Conservation (phyloP, 495 filamentous ascomycete genomes). For the Niebla homalea region DNA sequence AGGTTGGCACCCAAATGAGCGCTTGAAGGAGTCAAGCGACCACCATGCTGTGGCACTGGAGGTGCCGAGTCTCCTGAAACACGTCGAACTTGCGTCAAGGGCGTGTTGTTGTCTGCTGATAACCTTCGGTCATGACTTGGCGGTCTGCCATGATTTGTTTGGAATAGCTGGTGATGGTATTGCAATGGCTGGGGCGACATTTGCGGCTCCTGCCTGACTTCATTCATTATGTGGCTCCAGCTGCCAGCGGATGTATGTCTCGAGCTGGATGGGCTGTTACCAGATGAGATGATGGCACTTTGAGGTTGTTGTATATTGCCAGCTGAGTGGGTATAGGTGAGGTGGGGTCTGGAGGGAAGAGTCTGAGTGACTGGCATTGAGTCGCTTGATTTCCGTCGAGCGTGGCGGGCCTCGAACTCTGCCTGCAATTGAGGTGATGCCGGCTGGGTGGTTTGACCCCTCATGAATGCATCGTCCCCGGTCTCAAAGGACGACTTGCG, state of each 20-base stretch:
- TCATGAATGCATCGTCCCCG: constrained; percentile 12
- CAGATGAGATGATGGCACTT: constrained; percentile 29
- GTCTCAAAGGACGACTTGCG: constrained; percentile 11
- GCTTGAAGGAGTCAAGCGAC: constrained; percentile 1
- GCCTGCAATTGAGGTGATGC: not conserved
- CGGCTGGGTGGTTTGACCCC: constrained; percentile 1
- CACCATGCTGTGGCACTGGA: constrained; percentile 1
- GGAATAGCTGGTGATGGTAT: constrained; percentile 37
- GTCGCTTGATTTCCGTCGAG: constrained; percentile 5
- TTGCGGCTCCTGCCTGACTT: not conserved
- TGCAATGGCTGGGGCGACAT: constrained; percentile 28
- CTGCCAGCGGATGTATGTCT: constrained; percentile 14
- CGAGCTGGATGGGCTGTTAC: constrained; percentile 23
- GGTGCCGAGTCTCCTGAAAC: not conserved
- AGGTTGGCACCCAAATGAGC: constrained; percentile 17
- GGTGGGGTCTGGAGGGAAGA: constrained; percentile 21
- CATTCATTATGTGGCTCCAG: not conserved
- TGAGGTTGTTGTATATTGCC: constrained; percentile 29
- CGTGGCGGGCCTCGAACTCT: not conserved
- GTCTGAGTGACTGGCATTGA: constrained; percentile 17
- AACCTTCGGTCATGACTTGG: constrained; percentile 1
- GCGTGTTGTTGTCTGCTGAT: not conserved
- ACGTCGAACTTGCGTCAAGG: not conserved
- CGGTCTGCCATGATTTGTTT: constrained; percentile 13
- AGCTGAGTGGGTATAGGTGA: constrained; percentile 22